Evolutionary conservation across 208 protist genomes (phyloP), one percentile per base, ranked within the genome.

Genomic region (Trypanosoma caninum): DNA sequence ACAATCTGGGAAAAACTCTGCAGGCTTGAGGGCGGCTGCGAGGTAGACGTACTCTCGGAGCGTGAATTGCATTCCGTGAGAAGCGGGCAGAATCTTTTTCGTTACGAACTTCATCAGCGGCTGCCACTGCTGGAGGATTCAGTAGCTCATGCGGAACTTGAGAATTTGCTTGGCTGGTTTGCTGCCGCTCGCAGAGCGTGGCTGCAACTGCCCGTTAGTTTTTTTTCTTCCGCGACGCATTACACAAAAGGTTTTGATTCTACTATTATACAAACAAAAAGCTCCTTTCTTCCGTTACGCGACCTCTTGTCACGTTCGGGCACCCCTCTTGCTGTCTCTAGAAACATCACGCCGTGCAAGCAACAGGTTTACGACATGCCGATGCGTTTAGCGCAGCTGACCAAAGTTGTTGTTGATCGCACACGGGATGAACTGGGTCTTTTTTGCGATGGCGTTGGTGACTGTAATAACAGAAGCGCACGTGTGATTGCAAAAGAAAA

Each of bases 71-170:
- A 67, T 22, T 38, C 51, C 25, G 56, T 82, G 27, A 22, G 33
- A 4, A 74, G 72, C 4, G 78, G 75, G 10, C 80, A 87, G 58
- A 48, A 47, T 18, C 52, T 84, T 13, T 86, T 91, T 58, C 64
- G 74, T 30, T 91, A 88, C 50, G 87, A 94, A 60, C 67, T 94
- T 18, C 75, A 80, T 31, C 74, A 80, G 31, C 84, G 84, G 10
- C 45, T 94, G 25, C 76, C 80, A 3, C 69, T 94, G 11, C 52
- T 94, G 18, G 84, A 94, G 63, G 87, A 94, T 59, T 80, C 80
- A 25, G 69, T 94, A 11, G 69, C 72, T 1, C 70, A 81, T 22
- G 87, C 87, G 6, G 74, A 84, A 53, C 57, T 91, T 30, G 37
- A 40, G 16, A 72, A 87, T 23, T 65, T 91, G 2, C 13, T 90